Base-by-base conservation (phyloP, 192 early-diverging fungal genomes). In the Dispira simplex region DNA sequence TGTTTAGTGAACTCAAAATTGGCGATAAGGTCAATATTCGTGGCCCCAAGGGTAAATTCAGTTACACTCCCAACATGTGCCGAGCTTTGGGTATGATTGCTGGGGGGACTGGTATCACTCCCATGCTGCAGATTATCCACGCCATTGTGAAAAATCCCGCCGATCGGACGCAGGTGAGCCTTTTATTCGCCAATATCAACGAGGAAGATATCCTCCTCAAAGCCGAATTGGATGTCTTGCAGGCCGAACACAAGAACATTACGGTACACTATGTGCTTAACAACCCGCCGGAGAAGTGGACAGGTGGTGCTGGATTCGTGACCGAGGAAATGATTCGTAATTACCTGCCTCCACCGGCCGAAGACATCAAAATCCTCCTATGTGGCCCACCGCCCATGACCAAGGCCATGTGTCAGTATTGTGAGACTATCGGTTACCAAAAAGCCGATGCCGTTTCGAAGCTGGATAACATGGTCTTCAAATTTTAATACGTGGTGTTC, bases 71-170 rank as follows among this genome's bases (percentile, higher is more conserved):
- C 51, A 91, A 92, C 69, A 83, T 91, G 76, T 79, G 83, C 47
- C 78, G 77, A 16, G 72, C 71, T 11, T 72, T 97, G 18, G 91
- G 92, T 62, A 94, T 97, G 92, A 85, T 93, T 79, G 93, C 93
- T 46, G 90, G 92, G 39, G 93, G 93, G 60, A 91, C 93, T 54
- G 93, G 88, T n/a, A 89, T 97, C 66, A 93, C 94, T 0, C 94
- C 94, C 55, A 97, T 97, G 94, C 80, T 89, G 63, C 92, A 86
- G 84, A 85, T 98, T 64, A 89, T 96, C 54, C 88, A 89, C 55
- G 84, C 86, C 32, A 81, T 95, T 26, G 65, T 89, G 63, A 82
- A 83, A 59, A 89, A 98, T 74, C 90, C 90, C 23, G 71, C 79
- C 43, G 95, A 98, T 70, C 84, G 84, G 69, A 98, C 95, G 32